phyloP scores from a whole-genome alignment of 805 yeast genomes.

The Lipomyces mesembrius region DNA sequence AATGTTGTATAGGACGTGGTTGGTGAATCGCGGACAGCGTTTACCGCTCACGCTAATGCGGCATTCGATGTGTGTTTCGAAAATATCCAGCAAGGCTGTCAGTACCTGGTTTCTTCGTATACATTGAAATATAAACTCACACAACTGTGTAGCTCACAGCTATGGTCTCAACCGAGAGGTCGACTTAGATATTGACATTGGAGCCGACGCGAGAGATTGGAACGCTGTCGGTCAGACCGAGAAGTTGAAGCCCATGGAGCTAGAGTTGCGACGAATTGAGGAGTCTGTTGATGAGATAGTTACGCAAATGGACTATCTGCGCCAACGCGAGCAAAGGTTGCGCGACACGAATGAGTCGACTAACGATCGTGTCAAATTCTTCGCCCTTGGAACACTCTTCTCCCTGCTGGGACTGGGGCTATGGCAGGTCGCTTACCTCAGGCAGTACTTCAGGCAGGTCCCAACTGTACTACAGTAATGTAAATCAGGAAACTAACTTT shows the following conservation, averaged over 20 bases:
- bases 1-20: conserved; percentile 57
- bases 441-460: conserved; percentile 74
- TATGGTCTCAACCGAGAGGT: conserved; percentile 65
- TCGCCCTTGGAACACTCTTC: conserved; percentile 70
- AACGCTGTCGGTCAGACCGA: conserved; percentile 90
- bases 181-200: conserved; percentile 91
- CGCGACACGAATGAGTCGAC: conserved; percentile 98
- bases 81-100: conserved; percentile 53
- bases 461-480: neutral
- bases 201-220: conserved; percentile 98
- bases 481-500: neutral
- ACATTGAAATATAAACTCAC: neutral
- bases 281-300: conserved; percentile 83
- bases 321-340: conserved; percentile 84
- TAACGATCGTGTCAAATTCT: conserved; percentile 87
- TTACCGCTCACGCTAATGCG: conserved; percentile 79
- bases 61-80: conserved; percentile 92
- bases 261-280: conserved; percentile 83
- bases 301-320: conserved; percentile 79
- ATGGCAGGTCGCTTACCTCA: conserved; percentile 91
- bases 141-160: conserved; percentile 24
- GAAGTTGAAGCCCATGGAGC: conserved; percentile 89
- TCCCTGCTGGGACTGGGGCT: conserved; percentile 78
- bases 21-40: conserved; percentile 74
- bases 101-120: neutral